Evolutionary conservation across 2,329 filamentous ascomycete species (phyloP).

Genomic region (Periconia digitata): DNA sequence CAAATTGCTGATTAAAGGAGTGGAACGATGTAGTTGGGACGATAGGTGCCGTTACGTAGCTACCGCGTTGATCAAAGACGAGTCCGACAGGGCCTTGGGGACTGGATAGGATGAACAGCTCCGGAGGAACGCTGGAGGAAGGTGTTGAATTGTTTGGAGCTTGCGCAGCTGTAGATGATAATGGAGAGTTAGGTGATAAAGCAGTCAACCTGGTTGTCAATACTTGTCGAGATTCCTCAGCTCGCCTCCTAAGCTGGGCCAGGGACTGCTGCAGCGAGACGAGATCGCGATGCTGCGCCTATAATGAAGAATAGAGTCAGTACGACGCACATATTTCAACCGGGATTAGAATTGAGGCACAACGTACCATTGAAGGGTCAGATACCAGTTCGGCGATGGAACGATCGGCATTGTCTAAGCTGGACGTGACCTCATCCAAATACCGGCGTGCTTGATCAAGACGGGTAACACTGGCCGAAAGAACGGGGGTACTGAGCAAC

Average conservation of each 20-base stretch:
- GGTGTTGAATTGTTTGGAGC: slow-evolving; percentile 10
- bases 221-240: slow-evolving; percentile 12
- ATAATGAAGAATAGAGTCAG: no score
- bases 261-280: slow-evolving; percentile 31
- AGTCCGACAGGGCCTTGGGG: slow-evolving; percentile 41
- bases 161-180: slow-evolving; percentile 11
- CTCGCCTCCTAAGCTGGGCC: slow-evolving; percentile 27
- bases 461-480: no score
- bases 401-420: slow-evolving; percentile 31
- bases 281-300: slow-evolving; percentile 32
- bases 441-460: slow-evolving; percentile 30
- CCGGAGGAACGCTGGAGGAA: slow-evolving; percentile 20
- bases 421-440: slow-evolving; percentile 22
- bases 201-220: slow-evolving; percentile 1
- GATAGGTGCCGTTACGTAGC: slow-evolving; percentile 37
- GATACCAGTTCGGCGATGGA: slow-evolving; percentile 21
- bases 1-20: slow-evolving; percentile 36
- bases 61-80: slow-evolving; percentile 38
- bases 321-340: no score
- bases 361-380: slow-evolving; percentile 30
- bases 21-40: slow-evolving; percentile 30
- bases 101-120: slow-evolving; percentile 40
- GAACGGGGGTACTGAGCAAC: no score
- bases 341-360: no score
- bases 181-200: slow-evolving; percentile 3